phyloP scores from a whole-genome alignment of 305 asterid species.

The Vinca major region DNA sequence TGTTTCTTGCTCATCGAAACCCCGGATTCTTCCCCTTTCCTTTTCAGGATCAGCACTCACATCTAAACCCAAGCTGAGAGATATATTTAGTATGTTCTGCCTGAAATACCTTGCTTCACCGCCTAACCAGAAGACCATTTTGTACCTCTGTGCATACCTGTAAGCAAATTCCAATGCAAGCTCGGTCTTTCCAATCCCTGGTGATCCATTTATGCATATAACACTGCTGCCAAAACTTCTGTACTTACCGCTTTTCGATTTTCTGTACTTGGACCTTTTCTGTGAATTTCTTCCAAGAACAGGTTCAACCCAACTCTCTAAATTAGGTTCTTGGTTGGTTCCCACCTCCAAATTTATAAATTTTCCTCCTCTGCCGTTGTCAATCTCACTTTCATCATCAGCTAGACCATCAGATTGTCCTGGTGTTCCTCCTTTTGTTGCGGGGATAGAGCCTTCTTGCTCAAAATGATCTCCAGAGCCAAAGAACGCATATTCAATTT shows the following conservation, averaged over 20 bases:
- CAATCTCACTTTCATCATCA: constrained; percentile 51
- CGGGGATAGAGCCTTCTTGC: constrained; percentile 32
- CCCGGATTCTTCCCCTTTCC: constrained; percentile 70
- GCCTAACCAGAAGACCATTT: constrained; percentile 83
- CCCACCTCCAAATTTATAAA: constrained; percentile 56
- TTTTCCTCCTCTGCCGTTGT: constrained; percentile 30
- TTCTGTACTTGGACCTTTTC: constrained; percentile 48
- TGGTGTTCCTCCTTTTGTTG: constrained; percentile 27
- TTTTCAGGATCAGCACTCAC: constrained; percentile 83
- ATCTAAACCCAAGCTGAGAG: constrained; percentile 59
- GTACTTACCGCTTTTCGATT: constrained; percentile 50
- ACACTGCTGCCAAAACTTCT: constrained; percentile 42
- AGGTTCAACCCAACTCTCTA: constrained; percentile 75
- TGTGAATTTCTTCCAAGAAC: constrained; percentile 37
- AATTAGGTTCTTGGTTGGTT: constrained; percentile 49
- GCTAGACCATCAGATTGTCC: constrained; percentile 56
- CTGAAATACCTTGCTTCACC: constrained; percentile 71
- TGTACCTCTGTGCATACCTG: constrained; percentile 63
- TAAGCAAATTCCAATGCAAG: constrained; percentile 77
- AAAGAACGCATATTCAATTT: constrained; percentile 58
- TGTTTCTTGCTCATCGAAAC: constrained; percentile 76
- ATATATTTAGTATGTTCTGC: constrained; percentile 65
- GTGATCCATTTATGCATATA: constrained; percentile 57
- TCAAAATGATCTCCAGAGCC: constrained; percentile 52
- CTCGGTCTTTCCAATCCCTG: constrained; percentile 82